A percentile compares a stretch with the other conserved stretches of the same genome.
Conservation (phyloP, 1,284 basidiomycete genomes). For the Puccinia triticina region DNA sequence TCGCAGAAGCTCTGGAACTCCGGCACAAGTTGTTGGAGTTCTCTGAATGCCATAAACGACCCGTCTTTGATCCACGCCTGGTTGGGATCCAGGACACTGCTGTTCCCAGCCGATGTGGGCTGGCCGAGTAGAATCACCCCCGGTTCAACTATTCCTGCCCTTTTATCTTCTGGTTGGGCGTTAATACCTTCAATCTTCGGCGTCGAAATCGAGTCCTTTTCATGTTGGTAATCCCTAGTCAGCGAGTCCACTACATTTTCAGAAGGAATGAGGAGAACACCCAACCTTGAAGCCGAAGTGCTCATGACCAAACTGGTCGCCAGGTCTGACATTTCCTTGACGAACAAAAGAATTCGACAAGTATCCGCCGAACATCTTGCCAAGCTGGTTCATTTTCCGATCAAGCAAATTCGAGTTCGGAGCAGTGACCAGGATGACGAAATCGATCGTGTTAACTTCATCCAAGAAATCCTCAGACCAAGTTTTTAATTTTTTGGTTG, state of each 20-base stretch:
- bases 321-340: conserved; percentile 28
- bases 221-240: neutral
- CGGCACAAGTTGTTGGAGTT: conserved; percentile 36
- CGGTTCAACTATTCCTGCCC: conserved; percentile 17
- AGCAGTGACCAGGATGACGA: conserved; percentile 15
- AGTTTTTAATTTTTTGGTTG: neutral
- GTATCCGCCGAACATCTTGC: neutral
- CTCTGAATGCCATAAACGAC: conserved; percentile 26
- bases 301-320: conserved; percentile 11
- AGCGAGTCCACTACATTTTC: neutral
- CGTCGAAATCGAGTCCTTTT: conserved; percentile 30
- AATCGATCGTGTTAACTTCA: conserved; percentile 6
- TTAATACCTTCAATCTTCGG: conserved; percentile 15
- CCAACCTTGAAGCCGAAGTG: conserved; percentile 29
- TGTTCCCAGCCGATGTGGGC: neutral
- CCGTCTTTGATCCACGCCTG: conserved; percentile 20
- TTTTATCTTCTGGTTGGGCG: conserved; percentile 11
- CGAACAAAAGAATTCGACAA: neutral
- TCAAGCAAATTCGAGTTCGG: neutral
- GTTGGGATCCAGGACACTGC: neutral
- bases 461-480: conserved; percentile 13
- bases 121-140: conserved; percentile 18
- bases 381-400: neutral
- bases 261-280: neutral
- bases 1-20: conserved; percentile 24